Evolutionary conservation across 1,139 yeast genomes (phyloP).

Genomic region (Yamadazyma taylorii): DNA sequence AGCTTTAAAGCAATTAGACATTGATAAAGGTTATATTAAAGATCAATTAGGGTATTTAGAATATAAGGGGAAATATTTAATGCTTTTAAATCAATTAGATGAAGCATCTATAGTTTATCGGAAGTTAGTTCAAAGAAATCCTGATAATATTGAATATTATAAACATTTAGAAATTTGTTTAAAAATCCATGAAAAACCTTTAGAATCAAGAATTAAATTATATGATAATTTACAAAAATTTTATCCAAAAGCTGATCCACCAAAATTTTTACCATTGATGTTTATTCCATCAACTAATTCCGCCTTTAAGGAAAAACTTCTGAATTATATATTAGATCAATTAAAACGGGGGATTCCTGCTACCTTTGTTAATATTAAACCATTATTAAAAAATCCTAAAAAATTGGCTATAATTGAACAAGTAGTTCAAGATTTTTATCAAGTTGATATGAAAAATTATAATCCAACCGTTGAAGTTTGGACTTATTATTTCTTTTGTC

Average conservation of each 20-base stretch:
- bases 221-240: constrained; percentile 64
- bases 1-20: constrained; percentile 64
- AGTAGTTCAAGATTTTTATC: constrained; percentile 52
- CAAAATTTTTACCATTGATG: constrained; percentile 72
- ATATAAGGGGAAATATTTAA: constrained; percentile 60
- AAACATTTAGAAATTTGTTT: constrained; percentile 63
- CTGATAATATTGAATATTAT: constrained; percentile 74
- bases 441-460: constrained; percentile 23
- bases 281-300: constrained; percentile 58
- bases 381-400: constrained; percentile 57
- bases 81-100: constrained; percentile 37
- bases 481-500: constrained; percentile 81
- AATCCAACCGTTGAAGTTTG: constrained; percentile 64
- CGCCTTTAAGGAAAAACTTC: constrained; percentile 45
- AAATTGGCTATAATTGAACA: constrained; percentile 53
- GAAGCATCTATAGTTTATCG: constrained; percentile 75
- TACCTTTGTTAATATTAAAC: constrained; percentile 81
- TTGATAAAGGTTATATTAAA: constrained; percentile 51
- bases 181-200: constrained; percentile 31
- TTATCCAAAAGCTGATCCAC: constrained; percentile 86
- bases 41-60: constrained; percentile 70
- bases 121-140: constrained; percentile 76
- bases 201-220: constrained; percentile 48
- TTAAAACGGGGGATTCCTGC: constrained; percentile 87
- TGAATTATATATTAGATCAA: constrained; percentile 56